These are phyloP conservation scores for Mycena alexandri DNA, from an alignment of 768 basidiomycete species.

Conservation along the genomic window DNA sequence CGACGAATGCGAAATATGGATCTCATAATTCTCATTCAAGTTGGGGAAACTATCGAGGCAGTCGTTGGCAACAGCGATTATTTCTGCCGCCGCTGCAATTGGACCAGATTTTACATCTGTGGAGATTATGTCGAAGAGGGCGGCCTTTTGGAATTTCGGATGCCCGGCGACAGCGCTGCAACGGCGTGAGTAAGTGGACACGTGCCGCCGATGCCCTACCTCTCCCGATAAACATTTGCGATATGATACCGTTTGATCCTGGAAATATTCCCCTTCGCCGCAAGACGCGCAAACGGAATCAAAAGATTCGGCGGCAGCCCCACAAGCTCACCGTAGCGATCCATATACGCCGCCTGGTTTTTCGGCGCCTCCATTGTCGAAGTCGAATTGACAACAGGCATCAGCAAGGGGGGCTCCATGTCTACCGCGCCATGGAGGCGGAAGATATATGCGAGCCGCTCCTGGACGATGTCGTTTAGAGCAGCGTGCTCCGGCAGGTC, in stretches of 20 bases:
- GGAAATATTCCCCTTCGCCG: constrained; percentile 72
- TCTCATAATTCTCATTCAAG: constrained; percentile 74
- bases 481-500: constrained; percentile 78
- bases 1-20: constrained; percentile 82
- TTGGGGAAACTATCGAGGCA: constrained; percentile 81
- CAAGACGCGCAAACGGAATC: constrained; percentile 84
- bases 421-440: constrained; percentile 92
- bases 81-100: constrained; percentile 79
- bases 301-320: constrained; percentile 79
- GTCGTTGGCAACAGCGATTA: constrained; percentile 75
- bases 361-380: constrained; percentile 58
- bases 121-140: constrained; percentile 87
- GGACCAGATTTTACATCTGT: constrained; percentile 75
- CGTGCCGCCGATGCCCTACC: constrained; percentile 58
- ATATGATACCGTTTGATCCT: constrained; percentile 90
- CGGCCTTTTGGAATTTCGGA: constrained; percentile 78
- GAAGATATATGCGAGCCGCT: constrained; percentile 82
- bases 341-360: constrained; percentile 80
- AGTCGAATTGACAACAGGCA: constrained; percentile 74
- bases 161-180: constrained; percentile 76
- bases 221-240: constrained; percentile 77
- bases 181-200: not conserved
- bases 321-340: constrained; percentile 83
- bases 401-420: constrained; percentile 86
- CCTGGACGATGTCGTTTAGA: constrained; percentile 81